Conservation (phyloP, 345 rosid species). For the Arabidopsis suecica region DNA sequence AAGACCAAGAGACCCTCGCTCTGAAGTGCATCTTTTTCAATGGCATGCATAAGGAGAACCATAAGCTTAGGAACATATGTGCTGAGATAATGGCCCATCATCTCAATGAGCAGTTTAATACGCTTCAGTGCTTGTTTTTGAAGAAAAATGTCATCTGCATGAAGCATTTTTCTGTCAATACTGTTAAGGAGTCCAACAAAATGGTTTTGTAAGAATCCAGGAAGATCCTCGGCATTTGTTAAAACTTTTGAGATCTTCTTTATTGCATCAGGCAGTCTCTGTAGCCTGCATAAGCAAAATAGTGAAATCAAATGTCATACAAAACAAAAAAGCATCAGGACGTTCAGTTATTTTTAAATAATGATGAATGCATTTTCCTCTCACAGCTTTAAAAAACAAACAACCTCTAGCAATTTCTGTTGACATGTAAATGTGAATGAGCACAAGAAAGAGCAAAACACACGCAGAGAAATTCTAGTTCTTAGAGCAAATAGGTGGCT, state of each 20-base stretch:
- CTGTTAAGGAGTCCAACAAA: slow-evolving; percentile 97
- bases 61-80: slow-evolving; percentile 92
- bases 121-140: slow-evolving; percentile 94
- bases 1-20: slow-evolving; percentile 85
- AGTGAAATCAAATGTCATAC: slow-evolving; percentile 18
- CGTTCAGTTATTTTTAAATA: slow-evolving; percentile 19
- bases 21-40: slow-evolving; percentile 82
- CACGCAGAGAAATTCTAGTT: slow-evolving; percentile 28
- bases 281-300: slow-evolving; percentile 61
- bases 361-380: slow-evolving; percentile 22
- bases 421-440: slow-evolving; percentile 21
- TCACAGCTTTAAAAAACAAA: neutral
- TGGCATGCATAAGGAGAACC: slow-evolving; percentile 97
- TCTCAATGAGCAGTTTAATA: slow-evolving; percentile 81
- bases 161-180: slow-evolving; percentile 92
- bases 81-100: slow-evolving; percentile 90
- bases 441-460: slow-evolving; percentile 17
- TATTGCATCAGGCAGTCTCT: slow-evolving; percentile 75
- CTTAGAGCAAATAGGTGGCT: neutral
- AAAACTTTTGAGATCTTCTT: slow-evolving; percentile 80
- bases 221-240: slow-evolving; percentile 79
- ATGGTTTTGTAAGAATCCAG: slow-evolving; percentile 87
- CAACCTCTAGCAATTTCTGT: slow-evolving; percentile 20
- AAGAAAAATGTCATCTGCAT: slow-evolving; percentile 66
- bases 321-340: slow-evolving; percentile 24